These are phyloP conservation scores for Pachyrhizus erosus DNA, from an alignment of 306 rosid genomes.

Conservation along the genomic window DNA sequence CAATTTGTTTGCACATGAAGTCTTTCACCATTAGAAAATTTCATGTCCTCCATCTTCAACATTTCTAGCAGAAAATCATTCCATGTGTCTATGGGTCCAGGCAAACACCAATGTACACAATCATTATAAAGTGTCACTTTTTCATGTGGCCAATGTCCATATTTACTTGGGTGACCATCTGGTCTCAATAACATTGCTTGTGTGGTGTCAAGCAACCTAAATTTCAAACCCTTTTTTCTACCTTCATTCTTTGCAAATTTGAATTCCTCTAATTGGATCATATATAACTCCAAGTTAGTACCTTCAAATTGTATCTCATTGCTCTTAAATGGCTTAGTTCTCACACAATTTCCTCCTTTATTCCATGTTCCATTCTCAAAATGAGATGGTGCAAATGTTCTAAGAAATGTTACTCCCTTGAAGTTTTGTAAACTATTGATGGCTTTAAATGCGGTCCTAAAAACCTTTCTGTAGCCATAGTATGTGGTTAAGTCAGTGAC, in stretches of 20 bases:
- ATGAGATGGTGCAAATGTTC: conserved; percentile 2
- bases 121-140: neutral
- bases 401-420: neutral
- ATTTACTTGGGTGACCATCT: neutral
- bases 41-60: neutral
- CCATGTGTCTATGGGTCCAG: neutral
- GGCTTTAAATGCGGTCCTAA: neutral
- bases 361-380: conserved; percentile 5
- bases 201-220: neutral
- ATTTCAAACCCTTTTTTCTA: neutral
- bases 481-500: neutral
- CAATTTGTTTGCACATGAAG: neutral
- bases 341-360: neutral
- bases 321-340: neutral
- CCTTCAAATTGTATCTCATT: neutral
- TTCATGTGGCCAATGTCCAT: neutral
- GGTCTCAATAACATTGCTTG: conserved; percentile 1
- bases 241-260: neutral
- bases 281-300: neutral
- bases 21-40: neutral
- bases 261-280: neutral
- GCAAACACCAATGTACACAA: conserved; percentile 3
- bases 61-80: neutral
- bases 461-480: neutral
- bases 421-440: neutral